Conservation (phyloP, 2,329 filamentous ascomycete species). For the Aspergillus transmontanensis region DNA sequence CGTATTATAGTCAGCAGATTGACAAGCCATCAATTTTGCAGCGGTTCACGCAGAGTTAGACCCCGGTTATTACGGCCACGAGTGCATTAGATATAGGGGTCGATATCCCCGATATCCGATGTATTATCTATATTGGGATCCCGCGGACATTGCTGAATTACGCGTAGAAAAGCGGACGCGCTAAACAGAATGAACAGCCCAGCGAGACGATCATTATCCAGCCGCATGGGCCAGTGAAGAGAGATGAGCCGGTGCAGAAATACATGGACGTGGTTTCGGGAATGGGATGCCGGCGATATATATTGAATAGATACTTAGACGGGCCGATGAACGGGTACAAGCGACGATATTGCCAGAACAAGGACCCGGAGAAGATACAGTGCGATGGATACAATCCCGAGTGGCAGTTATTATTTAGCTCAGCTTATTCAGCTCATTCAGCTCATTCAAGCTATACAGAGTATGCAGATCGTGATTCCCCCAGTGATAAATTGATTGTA, state of each 20-base stretch:
- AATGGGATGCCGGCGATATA: not conserved
- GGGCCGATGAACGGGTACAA: not conserved
- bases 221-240: no score
- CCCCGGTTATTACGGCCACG: no score
- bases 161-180: no score
- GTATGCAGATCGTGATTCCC: no score
- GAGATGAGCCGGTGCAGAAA: not conserved
- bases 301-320: not conserved
- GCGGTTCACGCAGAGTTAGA: no score
- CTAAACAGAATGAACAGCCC: no score
- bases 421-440: not conserved
- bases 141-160: slow-evolving; percentile 10
- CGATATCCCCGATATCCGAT: slow-evolving; percentile 14
- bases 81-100: slow-evolving; percentile 13
- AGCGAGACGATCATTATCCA: no score
- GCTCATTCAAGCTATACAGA: no score
- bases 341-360: not conserved
- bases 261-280: not conserved
- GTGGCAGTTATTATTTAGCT: not conserved
- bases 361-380: no score
- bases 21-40: no score
- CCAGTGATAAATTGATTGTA: not conserved
- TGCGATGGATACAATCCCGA: not conserved
- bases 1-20: no score
- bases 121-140: slow-evolving; percentile 10